These are phyloP conservation scores for Penicillium sp. DNA, from an alignment of 2,329 filamentous ascomycete species.

Conservation along the genomic window DNA sequence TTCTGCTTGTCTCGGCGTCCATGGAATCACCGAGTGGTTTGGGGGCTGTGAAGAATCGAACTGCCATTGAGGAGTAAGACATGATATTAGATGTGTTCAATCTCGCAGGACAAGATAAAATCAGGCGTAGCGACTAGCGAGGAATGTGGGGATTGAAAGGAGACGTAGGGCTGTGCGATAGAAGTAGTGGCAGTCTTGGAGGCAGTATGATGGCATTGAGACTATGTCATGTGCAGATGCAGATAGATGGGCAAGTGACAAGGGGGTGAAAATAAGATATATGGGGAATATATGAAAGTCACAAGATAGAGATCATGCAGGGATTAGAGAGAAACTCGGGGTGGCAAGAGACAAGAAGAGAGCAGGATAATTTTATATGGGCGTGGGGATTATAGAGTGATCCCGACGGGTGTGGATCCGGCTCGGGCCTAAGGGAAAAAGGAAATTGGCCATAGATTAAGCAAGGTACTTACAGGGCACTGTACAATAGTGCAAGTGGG, in stretches of 20 bases:
- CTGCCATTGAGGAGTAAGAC: conserved; percentile 61
- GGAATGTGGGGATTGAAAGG: conserved; percentile 73
- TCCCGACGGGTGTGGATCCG: conserved; percentile 1
- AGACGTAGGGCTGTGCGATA: conserved; percentile 86
- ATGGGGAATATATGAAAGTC: background rate
- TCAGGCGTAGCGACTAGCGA: conserved; percentile 70
- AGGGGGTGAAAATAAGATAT: background rate
- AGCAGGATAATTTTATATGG: conserved; percentile 3
- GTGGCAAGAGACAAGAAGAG: background rate
- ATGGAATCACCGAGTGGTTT: conserved; percentile 71
- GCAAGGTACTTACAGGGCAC: conserved; percentile 16
- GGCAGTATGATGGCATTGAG: conserved; percentile 73
- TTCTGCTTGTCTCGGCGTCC: conserved; percentile 32
- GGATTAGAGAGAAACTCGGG: background rate
- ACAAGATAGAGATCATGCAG: background rate
- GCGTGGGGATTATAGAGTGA: background rate
- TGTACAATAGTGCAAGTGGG: conserved; percentile 1
- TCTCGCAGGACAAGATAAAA: background rate
- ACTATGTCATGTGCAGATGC: conserved; percentile 42
- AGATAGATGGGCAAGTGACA: conserved; percentile 7
- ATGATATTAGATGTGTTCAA: conserved; percentile 50
- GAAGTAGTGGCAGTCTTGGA: conserved; percentile 90
- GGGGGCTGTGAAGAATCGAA: conserved; percentile 68
- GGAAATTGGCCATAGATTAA: conserved; percentile 1
- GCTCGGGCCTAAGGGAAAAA: conserved; percentile 19